Evolutionary conservation across 176 grass and related monocot species (phyloP), one percentile per base, ranked within the genome.

Genomic region (Zea luxurians): DNA sequence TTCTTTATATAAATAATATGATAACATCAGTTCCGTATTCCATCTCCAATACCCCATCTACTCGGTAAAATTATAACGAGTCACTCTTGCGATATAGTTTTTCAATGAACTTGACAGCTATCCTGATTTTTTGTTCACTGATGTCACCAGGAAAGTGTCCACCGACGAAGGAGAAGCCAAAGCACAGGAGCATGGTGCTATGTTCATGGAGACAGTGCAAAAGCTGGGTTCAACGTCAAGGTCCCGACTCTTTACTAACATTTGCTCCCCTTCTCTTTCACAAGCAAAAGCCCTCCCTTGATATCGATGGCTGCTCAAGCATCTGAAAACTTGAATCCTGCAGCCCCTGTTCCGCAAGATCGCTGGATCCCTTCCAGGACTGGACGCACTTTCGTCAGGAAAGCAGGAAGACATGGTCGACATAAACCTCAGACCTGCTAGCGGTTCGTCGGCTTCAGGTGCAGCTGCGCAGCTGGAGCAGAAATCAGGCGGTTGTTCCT

Each of bases 191-290:
- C 68, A 81, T 5, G 74, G 83, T n/a, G 87, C 68, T 18, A 88
- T 83, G 83, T 97, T 97, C 68, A 82, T 90, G n/a, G 94, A 97
- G 75, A 97, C 42, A 94, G 94, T 53, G 94, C 94, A 0, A 97
- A 94, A 81, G 85, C 85, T 47, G 91, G 91, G 17, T 90, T 92
- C 68, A 97, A 97, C 49, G 77, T 97, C 70, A 97, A 97, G 89
- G 94, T 97, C 38, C 8, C 10, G 1, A 13, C 17, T 57, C 10
- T 48, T 20, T 6, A 13, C 49, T 36, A 7, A 1, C 35, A 11
- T 4, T 12, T 11, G 2, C 37, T 38, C 0, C 54, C 2, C 9
- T 41, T 6, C 6, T 17, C 15, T 52, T 62, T 5, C 7, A 68
- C 21, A 38, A 75, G 44, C 5, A 78, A 20, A 61, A 21, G 0